Base-by-base conservation (phyloP, 805 yeast genomes). In the Pichia ethanolica region DNA sequence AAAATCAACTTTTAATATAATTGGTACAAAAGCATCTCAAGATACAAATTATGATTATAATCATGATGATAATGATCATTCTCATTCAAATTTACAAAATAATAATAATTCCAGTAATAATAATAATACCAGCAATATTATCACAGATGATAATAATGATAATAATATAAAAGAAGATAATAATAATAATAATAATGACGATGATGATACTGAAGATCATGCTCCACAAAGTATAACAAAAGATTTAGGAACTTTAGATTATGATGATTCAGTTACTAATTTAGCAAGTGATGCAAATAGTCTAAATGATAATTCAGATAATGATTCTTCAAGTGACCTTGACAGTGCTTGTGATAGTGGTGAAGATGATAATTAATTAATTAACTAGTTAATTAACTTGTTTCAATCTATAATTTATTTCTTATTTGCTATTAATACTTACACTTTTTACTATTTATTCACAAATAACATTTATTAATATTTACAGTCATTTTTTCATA, bases 21-120 rank as follows among this genome's bases (percentile, higher is more conserved):
- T 65, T 46, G 71, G 71, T 26, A 70, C 71, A 13, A 69, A 66
- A 20, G 69, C 66, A 33, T 63, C 65, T 26, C 68, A 61, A 46
- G 66, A 56, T 13, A 60, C 57, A 10, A 64, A 57, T 35, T 65
- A 65, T 45, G 69, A 67, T 39, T 66, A 65, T 36, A 70, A 67
- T 33, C 68, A 65, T 36, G 67, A 59, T 14, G 54, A 36, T 36
- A 30, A 30, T 7, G 32, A 30, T 30, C 32, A 30, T 30, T 9
- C 7, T 30, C 32, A 30, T 30, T 9, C 14, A 9, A 25, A 39
- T 25, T 9, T 32, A 32, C 34, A 32, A 32, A 13, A 2, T 11
- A 34, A 34, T 11, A 34, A 12, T 11, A 11, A 11, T 34, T 12
- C 6, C 36, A 13, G 5, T 8, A 5, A 30, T 30, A 11, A 35